Conservation (phyloP, 495 filamentous ascomycete genomes). For the Xylaria longipes region DNA sequence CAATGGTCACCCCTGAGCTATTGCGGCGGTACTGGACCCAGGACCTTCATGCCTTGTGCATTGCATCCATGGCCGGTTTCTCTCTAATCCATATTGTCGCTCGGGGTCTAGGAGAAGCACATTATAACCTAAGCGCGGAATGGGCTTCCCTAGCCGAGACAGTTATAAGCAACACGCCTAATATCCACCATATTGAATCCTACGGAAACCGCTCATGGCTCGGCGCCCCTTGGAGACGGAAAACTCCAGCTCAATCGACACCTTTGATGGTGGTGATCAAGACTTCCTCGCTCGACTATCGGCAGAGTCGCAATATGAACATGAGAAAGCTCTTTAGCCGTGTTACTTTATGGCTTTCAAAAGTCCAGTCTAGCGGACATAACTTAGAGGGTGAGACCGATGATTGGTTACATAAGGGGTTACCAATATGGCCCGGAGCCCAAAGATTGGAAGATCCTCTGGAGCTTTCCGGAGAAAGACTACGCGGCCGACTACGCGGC, state of each 20-base stretch:
- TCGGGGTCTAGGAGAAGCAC: neutral
- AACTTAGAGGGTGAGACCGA: neutral
- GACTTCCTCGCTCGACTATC: neutral
- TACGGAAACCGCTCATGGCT: neutral
- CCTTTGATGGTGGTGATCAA: neutral
- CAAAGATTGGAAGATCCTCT: conserved; percentile 33
- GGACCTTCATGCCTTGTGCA: neutral
- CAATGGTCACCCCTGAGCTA: neutral
- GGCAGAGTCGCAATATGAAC: too few relatives aligned
- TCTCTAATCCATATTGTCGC: neutral
- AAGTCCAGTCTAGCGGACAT: neutral
- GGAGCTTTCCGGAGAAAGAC: conserved; percentile 25
- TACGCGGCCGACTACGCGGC: conserved; percentile 26
- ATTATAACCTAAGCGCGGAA: neutral
- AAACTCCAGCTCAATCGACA: neutral
- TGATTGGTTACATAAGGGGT: neutral
- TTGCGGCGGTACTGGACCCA: neutral
- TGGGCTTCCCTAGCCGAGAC: conserved; percentile 1
- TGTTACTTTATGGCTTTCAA: conserved; percentile 5
- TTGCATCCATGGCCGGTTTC: neutral
- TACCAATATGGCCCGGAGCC: conserved; percentile 28
- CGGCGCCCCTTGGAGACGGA: too few relatives aligned
- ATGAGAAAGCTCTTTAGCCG: neutral
- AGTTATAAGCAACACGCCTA: neutral
- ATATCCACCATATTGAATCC: neutral